A percentile compares a stretch with the other conserved stretches of the same genome.
These are phyloP conservation scores for Leishmania gerbilli DNA, from an alignment of 208 protist genomes.

Conservation along the genomic window DNA sequence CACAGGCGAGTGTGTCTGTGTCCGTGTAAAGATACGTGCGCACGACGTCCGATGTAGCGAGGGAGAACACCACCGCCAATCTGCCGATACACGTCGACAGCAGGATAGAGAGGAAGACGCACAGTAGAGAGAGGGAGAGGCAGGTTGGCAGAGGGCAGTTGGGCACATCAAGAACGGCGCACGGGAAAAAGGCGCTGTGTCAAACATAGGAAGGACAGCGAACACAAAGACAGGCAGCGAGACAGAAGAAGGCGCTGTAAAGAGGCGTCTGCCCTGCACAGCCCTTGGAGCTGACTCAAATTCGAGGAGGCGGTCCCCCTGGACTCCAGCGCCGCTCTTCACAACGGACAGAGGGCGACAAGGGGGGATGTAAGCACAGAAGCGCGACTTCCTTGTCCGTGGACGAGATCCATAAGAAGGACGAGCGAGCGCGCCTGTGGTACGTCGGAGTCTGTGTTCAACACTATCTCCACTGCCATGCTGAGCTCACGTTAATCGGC, in stretches of 20 bases:
- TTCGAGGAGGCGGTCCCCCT: not conserved
- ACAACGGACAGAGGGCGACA: slow-evolving; percentile 2
- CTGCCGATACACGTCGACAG: not conserved
- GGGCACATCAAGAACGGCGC: not conserved
- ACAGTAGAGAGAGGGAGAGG: not conserved
- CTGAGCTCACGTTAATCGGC: not conserved
- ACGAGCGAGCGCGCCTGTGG: not conserved
- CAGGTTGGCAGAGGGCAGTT: not conserved
- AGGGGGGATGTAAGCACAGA: not conserved
- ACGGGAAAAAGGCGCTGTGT: not conserved
- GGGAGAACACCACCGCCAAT: not conserved
- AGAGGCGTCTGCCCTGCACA: not conserved
- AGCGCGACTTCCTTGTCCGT: not conserved
- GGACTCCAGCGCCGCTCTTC: not conserved
- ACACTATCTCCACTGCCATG: not conserved
- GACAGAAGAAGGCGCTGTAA: not conserved
- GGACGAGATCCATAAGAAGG: not conserved
- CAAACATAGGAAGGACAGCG: not conserved
- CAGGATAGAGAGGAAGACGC: not conserved
- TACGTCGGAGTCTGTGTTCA: not conserved
- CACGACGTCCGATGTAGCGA: not conserved
- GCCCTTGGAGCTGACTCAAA: not conserved
- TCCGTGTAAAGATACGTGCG: not conserved
- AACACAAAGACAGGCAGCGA: not conserved
- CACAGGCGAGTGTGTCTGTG: not conserved